These are phyloP conservation scores for Arthrobotrys sphaeroides DNA, from an alignment of 2,329 filamentous ascomycete genomes.

Conservation along the genomic window DNA sequence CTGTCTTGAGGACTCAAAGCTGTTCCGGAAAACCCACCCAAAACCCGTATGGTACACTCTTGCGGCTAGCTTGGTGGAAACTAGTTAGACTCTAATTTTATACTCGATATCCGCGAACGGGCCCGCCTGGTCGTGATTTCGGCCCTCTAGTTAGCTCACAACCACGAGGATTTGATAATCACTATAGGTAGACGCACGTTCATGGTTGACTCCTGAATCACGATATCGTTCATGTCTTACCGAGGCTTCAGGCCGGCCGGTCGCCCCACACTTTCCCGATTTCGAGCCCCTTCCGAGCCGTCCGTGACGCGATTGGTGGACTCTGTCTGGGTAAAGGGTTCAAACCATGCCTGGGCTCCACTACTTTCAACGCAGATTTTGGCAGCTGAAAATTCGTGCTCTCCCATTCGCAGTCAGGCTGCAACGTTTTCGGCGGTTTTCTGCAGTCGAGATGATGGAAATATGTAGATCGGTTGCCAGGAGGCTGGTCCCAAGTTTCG, in stretches of 20 bases:
- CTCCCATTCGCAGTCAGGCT: conserved; percentile 16
- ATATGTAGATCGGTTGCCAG: conserved; percentile 29
- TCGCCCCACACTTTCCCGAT: conserved; percentile 30
- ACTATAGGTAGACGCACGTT: background rate
- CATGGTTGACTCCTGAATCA: conserved; percentile 9
- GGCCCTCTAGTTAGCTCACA: too few relatives aligned
- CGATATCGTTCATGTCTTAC: conserved; percentile 34
- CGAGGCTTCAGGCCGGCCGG: conserved; percentile 9
- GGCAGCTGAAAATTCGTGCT: conserved; percentile 9
- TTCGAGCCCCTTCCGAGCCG: conserved; percentile 9
- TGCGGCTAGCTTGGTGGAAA: too few relatives aligned
- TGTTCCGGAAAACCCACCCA: too few relatives aligned
- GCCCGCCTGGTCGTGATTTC: background rate
- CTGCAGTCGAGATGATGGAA: conserved; percentile 11
- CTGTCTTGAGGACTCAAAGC: too few relatives aligned
- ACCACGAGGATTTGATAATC: too few relatives aligned
- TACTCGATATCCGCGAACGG: background rate
- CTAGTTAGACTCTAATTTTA: background rate
- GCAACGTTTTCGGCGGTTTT: conserved; percentile 34
- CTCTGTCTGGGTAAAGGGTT: conserved; percentile 12
- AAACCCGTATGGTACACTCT: too few relatives aligned
- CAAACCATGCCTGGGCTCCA: conserved; percentile 18
- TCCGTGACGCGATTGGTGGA: conserved; percentile 21
- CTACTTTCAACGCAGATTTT: background rate
- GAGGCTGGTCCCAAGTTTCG: conserved; percentile 22